Percentiles rank a stretch among this genome's conserved stretches.
Conservation (phyloP, 805 yeast species). For the Metschnikowia henanensis region DNA sequence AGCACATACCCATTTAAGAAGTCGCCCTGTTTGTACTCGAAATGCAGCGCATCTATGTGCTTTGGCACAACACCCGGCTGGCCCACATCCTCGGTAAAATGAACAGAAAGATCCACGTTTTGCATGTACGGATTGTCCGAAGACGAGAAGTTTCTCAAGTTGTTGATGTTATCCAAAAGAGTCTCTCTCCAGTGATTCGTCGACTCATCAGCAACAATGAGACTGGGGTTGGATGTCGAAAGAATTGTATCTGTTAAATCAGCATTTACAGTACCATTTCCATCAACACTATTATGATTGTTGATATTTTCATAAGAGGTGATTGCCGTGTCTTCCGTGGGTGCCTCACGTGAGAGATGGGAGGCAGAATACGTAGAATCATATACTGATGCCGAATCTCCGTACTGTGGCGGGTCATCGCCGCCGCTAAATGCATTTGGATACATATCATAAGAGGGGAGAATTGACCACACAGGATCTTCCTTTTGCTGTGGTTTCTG, state of each 20-base stretch:
- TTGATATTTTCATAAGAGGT: conserved; percentile 1
- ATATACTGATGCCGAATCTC: conserved; percentile 8
- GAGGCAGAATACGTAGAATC: conserved; percentile 7
- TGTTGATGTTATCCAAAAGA: conserved; percentile 37
- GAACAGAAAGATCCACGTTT: conserved; percentile 29
- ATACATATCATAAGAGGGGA: conserved; percentile 42
- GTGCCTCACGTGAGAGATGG: neutral
- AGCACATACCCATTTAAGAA: conserved; percentile 54
- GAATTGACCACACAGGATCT: conserved; percentile 38
- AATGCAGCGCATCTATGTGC: conserved; percentile 28
- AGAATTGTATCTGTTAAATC: neutral
- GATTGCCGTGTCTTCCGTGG: conserved; percentile 2
- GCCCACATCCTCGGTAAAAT: conserved; percentile 37
- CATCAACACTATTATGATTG: neutral
- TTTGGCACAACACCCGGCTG: conserved; percentile 26
- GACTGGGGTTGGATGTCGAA: conserved; percentile 6
- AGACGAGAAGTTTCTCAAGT: conserved; percentile 31
- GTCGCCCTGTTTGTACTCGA: conserved; percentile 69
- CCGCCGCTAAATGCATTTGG: conserved; percentile 16
- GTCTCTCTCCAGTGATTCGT: conserved; percentile 37
- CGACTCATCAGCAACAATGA: conserved; percentile 36
- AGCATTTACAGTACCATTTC: neutral
- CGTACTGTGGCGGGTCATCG: conserved; percentile 18
- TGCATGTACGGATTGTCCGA: conserved; percentile 28
- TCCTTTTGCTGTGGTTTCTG: conserved; percentile 11